phyloP scores from a whole-genome alignment of 208 protist species.

The Acanthamoeba triangularis region DNA sequence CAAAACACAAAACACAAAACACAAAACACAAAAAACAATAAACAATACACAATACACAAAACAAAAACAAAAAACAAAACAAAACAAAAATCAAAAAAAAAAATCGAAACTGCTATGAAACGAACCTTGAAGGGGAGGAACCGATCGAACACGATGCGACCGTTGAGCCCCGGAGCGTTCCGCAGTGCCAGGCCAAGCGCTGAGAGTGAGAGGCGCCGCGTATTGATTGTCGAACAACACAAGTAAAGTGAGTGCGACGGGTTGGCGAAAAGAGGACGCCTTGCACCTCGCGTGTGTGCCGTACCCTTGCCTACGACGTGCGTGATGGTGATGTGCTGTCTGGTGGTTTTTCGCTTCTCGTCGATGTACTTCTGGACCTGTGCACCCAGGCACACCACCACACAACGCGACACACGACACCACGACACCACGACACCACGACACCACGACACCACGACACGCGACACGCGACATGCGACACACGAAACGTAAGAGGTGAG shows the following conservation, averaged over 20 bases:
- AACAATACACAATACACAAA: too few species aligned
- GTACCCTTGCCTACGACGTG: conserved; percentile 64
- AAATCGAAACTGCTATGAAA: neutral
- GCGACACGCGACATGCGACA: neutral
- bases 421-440: neutral
- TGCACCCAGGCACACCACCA: neutral
- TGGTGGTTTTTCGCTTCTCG: conserved; percentile 34
- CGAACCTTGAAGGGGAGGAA: conserved; percentile 61
- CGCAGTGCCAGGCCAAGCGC: conserved; percentile 22
- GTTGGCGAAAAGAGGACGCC: too few species aligned
- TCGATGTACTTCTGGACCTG: conserved; percentile 55
- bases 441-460: neutral
- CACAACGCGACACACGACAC: neutral
- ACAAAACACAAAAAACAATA: neutral
- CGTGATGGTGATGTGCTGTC: conserved; percentile 62
- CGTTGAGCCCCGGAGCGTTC: conserved; percentile 24
- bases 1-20: neutral
- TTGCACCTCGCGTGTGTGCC: neutral
- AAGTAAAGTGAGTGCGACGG: too few species aligned
- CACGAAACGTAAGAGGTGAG: neutral
- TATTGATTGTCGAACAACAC: neutral
- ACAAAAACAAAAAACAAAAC: neutral
- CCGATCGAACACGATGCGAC: conserved; percentile 58
- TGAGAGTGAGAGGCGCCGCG: neutral
- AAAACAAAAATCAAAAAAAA: neutral